Evolutionary conservation across 768 basidiomycete genomes (phyloP).

Genomic region (Trametes elegans): DNA sequence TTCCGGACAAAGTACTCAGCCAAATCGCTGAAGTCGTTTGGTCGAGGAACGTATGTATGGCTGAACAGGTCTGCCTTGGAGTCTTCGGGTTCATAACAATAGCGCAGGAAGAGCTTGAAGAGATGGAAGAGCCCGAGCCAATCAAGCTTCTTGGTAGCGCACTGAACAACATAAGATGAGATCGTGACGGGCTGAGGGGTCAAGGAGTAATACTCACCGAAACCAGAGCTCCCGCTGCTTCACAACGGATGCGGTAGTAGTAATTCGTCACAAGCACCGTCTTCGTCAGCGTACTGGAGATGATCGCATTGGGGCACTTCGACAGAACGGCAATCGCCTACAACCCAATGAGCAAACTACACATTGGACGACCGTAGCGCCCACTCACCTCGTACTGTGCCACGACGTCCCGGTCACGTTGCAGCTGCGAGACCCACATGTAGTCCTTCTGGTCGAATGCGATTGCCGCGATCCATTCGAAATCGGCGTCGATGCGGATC

Average conservation of each 20-base stretch:
- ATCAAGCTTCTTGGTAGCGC: conserved; percentile 77
- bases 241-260: conserved; percentile 93
- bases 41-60: conserved; percentile 89
- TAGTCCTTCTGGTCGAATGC: conserved; percentile 95
- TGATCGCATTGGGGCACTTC: conserved; percentile 77
- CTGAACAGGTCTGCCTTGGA: conserved; percentile 77
- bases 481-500: conserved; percentile 98
- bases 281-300: conserved; percentile 89
- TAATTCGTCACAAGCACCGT: conserved; percentile 94
- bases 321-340: conserved; percentile 90
- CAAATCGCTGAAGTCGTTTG: conserved; percentile 91
- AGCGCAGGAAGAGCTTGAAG: conserved; percentile 89
- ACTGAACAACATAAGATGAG: conserved; percentile 43
- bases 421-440: conserved; percentile 97
- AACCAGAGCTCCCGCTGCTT: conserved; percentile 84
- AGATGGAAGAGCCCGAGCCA: conserved; percentile 93
- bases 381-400: conserved; percentile 88
- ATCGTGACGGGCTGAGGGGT: not conserved
- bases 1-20: conserved; percentile 94
- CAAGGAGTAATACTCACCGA: conserved; percentile 47
- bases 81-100: conserved; percentile 89
- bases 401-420: conserved; percentile 93
- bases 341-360: conserved; percentile 6
- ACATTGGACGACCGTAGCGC: not conserved
- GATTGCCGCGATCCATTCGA: conserved; percentile 96